Evolutionary conservation across 2,329 filamentous ascomycete genomes (phyloP).

Genomic region (Mariannaea elegans): DNA sequence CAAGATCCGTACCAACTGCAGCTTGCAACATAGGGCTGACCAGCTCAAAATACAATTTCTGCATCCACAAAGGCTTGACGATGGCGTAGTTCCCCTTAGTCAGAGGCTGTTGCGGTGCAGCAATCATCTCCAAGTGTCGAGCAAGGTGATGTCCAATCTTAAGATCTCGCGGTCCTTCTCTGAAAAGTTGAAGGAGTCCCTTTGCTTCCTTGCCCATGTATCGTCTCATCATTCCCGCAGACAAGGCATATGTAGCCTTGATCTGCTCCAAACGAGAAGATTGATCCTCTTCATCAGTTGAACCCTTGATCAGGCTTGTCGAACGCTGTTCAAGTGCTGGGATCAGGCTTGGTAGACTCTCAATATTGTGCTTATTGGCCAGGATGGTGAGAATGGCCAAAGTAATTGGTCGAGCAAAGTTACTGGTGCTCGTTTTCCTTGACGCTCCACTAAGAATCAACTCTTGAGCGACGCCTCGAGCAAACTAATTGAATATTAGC

Average conservation of each 20-base stretch:
- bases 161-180: conserved; percentile 45
- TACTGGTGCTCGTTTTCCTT: conserved; percentile 11
- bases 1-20: conserved; percentile 47
- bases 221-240: conserved; percentile 50
- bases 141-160: conserved; percentile 51
- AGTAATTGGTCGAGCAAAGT: conserved; percentile 38
- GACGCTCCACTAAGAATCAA: conserved; percentile 43
- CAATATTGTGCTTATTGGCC: conserved; percentile 56
- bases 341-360: conserved; percentile 41
- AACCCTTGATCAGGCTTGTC: conserved; percentile 27
- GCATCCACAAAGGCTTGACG: conserved; percentile 57
- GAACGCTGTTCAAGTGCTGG: conserved; percentile 39
- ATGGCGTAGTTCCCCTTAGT: conserved; percentile 53
- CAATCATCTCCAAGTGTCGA: conserved; percentile 53
- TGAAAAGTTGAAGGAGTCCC: conserved; percentile 47
- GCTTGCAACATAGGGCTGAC: conserved; percentile 55
- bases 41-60: conserved; percentile 59
- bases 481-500: conserved; percentile 44
- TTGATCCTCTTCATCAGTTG: conserved; percentile 18
- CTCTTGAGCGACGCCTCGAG: conserved; percentile 47
- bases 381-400: conserved; percentile 52
- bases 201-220: conserved; percentile 48
- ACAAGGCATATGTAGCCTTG: conserved; percentile 47
- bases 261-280: conserved; percentile 36
- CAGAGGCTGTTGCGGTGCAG: conserved; percentile 51